Conservation (phyloP, 257 asterid genomes). For the Echites panduratus region DNA sequence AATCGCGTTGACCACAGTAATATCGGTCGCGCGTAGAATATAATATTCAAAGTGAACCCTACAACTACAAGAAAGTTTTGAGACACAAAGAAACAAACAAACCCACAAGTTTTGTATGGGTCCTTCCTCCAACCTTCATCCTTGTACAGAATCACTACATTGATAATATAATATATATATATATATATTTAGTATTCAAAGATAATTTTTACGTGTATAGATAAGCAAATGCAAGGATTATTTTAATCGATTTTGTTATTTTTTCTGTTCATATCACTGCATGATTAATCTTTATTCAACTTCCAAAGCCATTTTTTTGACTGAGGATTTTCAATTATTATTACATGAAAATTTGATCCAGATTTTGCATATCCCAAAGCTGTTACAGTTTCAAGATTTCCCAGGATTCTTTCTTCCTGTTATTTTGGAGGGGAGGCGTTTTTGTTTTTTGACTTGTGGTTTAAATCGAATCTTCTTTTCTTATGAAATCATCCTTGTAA, state of each 20-base stretch:
- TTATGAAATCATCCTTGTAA: not conserved
- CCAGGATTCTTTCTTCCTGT: not conserved
- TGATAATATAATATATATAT: not conserved
- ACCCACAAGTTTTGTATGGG: not conserved
- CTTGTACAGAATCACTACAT: not conserved
- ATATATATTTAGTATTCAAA: not conserved
- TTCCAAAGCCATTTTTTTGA: not conserved
- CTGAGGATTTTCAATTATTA: constrained; percentile 1
- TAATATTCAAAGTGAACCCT: not conserved
- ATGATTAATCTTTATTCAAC: constrained; percentile 2
- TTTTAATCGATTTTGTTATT: not conserved
- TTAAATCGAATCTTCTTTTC: not conserved
- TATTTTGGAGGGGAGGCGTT: constrained; percentile 18
- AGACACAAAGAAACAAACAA: not conserved
- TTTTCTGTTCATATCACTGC: not conserved
- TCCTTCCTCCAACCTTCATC: not conserved
- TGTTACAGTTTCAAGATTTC: constrained; percentile 10
- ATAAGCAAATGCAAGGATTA: not conserved
- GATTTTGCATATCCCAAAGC: not conserved
- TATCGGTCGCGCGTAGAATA: constrained; percentile 28
- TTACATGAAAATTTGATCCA: constrained; percentile 2
- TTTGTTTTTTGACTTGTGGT: constrained; percentile 11
- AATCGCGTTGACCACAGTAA: constrained; percentile 38
- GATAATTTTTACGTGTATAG: not conserved
- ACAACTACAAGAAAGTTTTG: not conserved